Evolutionary conservation across 2,329 filamentous ascomycete genomes (phyloP), one percentile per base, ranked within the genome.

Genomic region (Aspergillus amoenus): DNA sequence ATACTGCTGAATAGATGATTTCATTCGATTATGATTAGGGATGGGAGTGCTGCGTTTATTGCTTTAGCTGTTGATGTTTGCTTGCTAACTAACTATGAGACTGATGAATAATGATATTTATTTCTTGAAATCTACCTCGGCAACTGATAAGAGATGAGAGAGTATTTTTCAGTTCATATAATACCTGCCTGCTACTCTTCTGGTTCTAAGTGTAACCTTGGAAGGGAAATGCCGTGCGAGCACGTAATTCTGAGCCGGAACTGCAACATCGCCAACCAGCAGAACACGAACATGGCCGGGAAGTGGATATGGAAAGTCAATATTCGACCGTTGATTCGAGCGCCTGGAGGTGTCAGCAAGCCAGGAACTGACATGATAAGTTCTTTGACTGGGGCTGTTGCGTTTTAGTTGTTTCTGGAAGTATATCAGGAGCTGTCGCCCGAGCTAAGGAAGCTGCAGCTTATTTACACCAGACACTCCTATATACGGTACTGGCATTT

Each of bases 161-260:
- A 17, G 47, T 50, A 50, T 27, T 50, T 50, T 50, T 50, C 34
- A 41, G 13, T 47, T 18, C 18, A 3, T 18, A 18, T 18, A 18
- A 18, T 18, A 18, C 18, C 18, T 18, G 18, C 18, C 18, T 3
- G 18, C 18, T 18, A 2, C 18, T 18, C 18, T 18, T 18, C 18
- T 18, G 18, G 18, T 18, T 18, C 18, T 18, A 3, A 18, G 18
- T 18, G 18, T 18, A 42, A 22, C 13, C 1, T 42, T 2, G 44
- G 17, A n/a, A 15, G 13, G 22, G 1, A 59, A 60, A 66, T 66
- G 63, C 63, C 64, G 63, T 67, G 66, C 65, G 61, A 71, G 69
- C 70, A 72, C 70, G 70, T 70, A 70, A 72, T 71, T 43, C 2
- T 41, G 30, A 55, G 44, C 52, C 47, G 42, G 47, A 61, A 66